Base-by-base conservation (phyloP, 176 grass and related monocot species). In the Hordeum marinum region DNA sequence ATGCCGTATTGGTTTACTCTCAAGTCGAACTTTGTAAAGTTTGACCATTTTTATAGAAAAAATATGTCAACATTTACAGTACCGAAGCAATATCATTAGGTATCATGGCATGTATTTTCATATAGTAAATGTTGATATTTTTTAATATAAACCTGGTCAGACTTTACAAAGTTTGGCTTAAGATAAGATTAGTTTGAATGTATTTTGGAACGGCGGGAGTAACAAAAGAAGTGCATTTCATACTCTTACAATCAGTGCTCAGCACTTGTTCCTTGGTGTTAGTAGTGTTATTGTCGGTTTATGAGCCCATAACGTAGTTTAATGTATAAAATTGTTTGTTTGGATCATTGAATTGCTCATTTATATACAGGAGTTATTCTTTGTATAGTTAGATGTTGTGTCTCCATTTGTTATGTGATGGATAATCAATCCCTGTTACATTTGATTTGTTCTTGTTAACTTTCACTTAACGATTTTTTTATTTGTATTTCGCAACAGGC, bases 401-500 rank as follows among this genome's bases (percentile, higher is more conserved):
- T 3, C 34, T 84, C 18, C 50, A 75, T 32, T 27, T 73, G n/a
- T 70, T 14, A 71, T 75, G 43, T 12, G 3, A 24, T 48, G 11
- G 20, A 43, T 75, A 83, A 58, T 74, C 42, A 29, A 48, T 84
- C 14, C 68, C 48, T 88, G 21, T 24, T 78, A 13, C 68, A 82
- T 82, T 82, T 58, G 17, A 68, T 80, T 81, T 42, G 14, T 59
- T 86, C 48, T 17, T 59, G 59, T 57, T 50, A 9, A 9, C 11
- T 71, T 87, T 86, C 40, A 85, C 61, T 23, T 60, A 17, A 42
- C 52, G 66, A 62, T 82, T 72, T 80, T 77, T 82, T 20, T 55
- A 55, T 20, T 74, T 43, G 66, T 84, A 20, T 73, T 64, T 73
- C 92, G 68, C 77, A 81, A 87, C 81, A 95, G 96, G 91, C 89